These are phyloP conservation scores for Fusarium beomiforme DNA, from an alignment of 2,329 filamentous ascomycete genomes.

Conservation along the genomic window DNA sequence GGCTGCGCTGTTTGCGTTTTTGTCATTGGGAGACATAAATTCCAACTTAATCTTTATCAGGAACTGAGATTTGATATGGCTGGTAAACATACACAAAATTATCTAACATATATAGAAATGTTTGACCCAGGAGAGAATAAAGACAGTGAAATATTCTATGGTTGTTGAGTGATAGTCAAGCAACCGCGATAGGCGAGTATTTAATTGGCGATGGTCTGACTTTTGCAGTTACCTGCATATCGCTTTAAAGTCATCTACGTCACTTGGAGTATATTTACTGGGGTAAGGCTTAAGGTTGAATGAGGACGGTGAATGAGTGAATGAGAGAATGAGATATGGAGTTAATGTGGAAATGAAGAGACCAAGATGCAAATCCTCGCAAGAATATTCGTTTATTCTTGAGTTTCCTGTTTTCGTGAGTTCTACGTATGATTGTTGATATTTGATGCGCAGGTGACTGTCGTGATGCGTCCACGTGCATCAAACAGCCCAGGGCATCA, in stretches of 20 bases:
- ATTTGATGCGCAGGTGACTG: slow-evolving; percentile 12
- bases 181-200: slow-evolving; percentile 9
- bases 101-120: too few relatives aligned
- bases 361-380: neutral
- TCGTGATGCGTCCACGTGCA: slow-evolving; percentile 22
- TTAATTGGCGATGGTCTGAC: neutral
- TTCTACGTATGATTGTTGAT: neutral
- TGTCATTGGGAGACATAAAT: neutral
- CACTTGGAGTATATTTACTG: neutral
- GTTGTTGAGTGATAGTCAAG: neutral
- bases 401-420: neutral
- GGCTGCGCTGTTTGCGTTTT: neutral
- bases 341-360: slow-evolving; percentile 6
- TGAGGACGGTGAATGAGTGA: neutral
- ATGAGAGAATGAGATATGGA: neutral
- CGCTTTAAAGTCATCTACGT: neutral
- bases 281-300: neutral
- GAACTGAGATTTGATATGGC: too few relatives aligned
- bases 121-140: too few relatives aligned
- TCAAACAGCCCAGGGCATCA: slow-evolving; percentile 6
- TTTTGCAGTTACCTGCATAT: neutral
- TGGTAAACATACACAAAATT: neutral
- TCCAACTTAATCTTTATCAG: neutral
- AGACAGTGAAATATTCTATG: neutral
- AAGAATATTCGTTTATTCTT: neutral